Conservation (phyloP, 129 eudicot species). For the Chrysanthemum lavandulifolium region DNA sequence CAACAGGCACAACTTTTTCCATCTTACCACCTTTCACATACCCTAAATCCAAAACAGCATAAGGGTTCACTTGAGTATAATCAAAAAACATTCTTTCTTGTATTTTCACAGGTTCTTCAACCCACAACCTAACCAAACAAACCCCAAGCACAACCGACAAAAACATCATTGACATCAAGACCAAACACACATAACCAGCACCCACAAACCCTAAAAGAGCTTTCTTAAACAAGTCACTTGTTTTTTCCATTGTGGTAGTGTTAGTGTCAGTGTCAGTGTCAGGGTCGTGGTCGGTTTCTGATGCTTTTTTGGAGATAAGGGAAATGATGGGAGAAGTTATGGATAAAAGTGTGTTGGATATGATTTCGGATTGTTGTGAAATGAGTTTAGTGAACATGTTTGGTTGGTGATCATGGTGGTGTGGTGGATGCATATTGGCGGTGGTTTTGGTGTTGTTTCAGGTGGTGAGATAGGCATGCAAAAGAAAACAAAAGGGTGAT, state of each 20-base stretch:
- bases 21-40: not conserved
- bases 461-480: conserved; percentile 6
- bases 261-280: conserved; percentile 16
- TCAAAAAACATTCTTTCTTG: conserved; percentile 56
- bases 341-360: conserved; percentile 24
- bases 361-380: conserved; percentile 38
- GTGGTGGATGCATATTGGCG: conserved; percentile 21
- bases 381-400: conserved; percentile 30
- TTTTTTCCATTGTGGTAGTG: not conserved
- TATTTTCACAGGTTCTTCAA: conserved; percentile 60
- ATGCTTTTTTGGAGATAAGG: conserved; percentile 16
- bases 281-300: no score
- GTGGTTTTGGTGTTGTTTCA: not conserved
- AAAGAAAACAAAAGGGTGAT: not conserved
- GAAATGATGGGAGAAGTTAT: conserved; percentile 38
- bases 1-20: conserved; percentile 50
- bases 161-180: conserved; percentile 40
- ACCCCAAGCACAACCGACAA: conserved; percentile 57
- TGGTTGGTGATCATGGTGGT: conserved; percentile 24
- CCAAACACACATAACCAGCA: conserved; percentile 50
- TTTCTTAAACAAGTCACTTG: conserved; percentile 30
- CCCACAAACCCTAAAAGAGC: conserved; percentile 50
- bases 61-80: conserved; percentile 54
- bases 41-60: conserved; percentile 44
- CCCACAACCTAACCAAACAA: conserved; percentile 51